phyloP scores from a whole-genome alignment of 2,329 filamentous ascomycete species.

The Ophiosphaerella herpotricha region DNA sequence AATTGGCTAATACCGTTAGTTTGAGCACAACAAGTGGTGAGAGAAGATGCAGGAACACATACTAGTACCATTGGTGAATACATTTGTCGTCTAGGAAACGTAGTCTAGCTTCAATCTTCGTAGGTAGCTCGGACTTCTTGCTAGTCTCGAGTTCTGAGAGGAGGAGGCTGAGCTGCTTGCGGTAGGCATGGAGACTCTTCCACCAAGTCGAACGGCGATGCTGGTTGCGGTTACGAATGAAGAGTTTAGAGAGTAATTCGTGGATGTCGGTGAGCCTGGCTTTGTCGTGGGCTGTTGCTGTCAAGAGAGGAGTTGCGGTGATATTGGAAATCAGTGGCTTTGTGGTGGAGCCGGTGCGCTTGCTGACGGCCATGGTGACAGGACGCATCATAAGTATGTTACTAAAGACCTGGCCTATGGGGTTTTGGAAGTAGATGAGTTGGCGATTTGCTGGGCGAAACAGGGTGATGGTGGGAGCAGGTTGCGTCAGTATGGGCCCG shows the following conservation, averaged over 20 bases:
- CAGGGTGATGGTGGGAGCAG: slow-evolving; percentile 9
- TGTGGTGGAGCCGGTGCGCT: background rate
- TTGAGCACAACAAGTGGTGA: background rate
- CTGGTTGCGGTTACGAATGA: slow-evolving; percentile 89
- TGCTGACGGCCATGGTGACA: slow-evolving; percentile 16
- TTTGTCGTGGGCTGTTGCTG: slow-evolving; percentile 28
- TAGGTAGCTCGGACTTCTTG: slow-evolving; percentile 22
- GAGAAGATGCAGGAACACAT: slow-evolving; percentile 12
- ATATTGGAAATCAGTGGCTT: slow-evolving; percentile 10
- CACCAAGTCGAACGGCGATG: slow-evolving; percentile 84
- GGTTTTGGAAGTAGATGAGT: background rate
- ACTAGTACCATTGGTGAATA: slow-evolving; percentile 46
- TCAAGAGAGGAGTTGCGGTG: slow-evolving; percentile 25
- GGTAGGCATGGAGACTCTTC: slow-evolving; percentile 71
- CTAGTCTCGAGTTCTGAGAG: slow-evolving; percentile 34
- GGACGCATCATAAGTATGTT: background rate
- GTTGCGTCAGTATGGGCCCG: slow-evolving; percentile 1
- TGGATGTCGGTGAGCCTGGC: slow-evolving; percentile 46
- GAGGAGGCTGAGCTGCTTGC: slow-evolving; percentile 67
- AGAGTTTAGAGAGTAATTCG: slow-evolving; percentile 70
- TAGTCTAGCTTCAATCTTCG: slow-evolving; percentile 37
- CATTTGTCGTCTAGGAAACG: slow-evolving; percentile 46
- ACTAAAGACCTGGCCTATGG: background rate
- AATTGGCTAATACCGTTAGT: slow-evolving; percentile 42
- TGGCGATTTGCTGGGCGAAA: slow-evolving; percentile 7